phyloP scores from a whole-genome alignment of 2,329 filamentous ascomycete species.

The Aspergillus aculeatinus region DNA sequence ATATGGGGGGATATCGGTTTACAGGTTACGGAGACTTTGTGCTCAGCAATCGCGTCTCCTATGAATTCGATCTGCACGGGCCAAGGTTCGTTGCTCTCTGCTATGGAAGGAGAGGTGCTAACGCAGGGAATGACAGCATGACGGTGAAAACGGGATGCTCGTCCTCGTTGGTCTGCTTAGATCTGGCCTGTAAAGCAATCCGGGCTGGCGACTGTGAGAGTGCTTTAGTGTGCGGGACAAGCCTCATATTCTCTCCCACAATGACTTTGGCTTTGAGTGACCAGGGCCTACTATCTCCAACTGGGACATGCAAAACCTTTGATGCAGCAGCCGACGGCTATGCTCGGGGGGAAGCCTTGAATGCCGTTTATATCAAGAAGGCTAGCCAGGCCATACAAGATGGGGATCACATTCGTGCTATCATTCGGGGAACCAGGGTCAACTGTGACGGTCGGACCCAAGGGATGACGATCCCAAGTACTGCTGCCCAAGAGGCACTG shows the following conservation, averaged over 20 bases:
- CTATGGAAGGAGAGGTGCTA: neutral
- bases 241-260: slow-evolving; percentile 33
- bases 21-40: slow-evolving; percentile 11
- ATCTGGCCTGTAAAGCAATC: slow-evolving; percentile 23
- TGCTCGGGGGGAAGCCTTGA: slow-evolving; percentile 34
- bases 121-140: slow-evolving; percentile 31
- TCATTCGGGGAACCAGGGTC: slow-evolving; percentile 27
- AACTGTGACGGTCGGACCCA: slow-evolving; percentile 28
- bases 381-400: slow-evolving; percentile 26
- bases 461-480: neutral
- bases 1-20: slow-evolving; percentile 3
- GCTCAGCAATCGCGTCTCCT: slow-evolving; percentile 11
- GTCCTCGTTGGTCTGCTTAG: slow-evolving; percentile 31
- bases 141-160: slow-evolving; percentile 27
- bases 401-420: slow-evolving; percentile 30
- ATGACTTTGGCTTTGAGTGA: slow-evolving; percentile 29
- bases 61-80: slow-evolving; percentile 9
- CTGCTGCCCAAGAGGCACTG: neutral
- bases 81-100: slow-evolving; percentile 9
- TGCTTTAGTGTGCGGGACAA: slow-evolving; percentile 37
- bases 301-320: slow-evolving; percentile 29
- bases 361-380: slow-evolving; percentile 32
- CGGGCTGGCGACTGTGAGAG: slow-evolving; percentile 11
- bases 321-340: slow-evolving; percentile 33
- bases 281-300: slow-evolving; percentile 36